A percentile compares a stretch with the other conserved stretches of the same genome.
phyloP scores from a whole-genome alignment of 495 filamentous ascomycete genomes.

The Bathelium albidoporum region DNA sequence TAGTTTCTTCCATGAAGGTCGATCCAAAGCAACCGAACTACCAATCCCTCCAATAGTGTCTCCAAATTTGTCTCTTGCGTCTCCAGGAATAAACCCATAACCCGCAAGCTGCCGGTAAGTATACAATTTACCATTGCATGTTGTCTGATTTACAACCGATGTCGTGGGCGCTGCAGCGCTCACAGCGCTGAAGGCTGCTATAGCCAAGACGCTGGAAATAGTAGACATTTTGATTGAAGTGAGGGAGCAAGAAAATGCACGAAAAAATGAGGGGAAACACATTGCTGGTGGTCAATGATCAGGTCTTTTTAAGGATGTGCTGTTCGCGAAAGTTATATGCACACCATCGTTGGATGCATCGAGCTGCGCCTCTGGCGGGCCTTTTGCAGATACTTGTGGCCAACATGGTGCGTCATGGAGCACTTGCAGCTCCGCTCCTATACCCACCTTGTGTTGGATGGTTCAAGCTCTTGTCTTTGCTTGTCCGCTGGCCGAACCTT shows the following conservation, averaged over 20 bases:
- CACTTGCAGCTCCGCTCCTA: not conserved
- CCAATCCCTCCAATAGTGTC: slow-evolving; percentile 66
- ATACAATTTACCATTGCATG: slow-evolving; percentile 55
- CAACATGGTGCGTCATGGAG: not conserved
- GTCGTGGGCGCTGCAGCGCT: not conserved
- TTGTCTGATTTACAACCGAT: slow-evolving; percentile 39
- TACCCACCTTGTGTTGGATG: not conserved
- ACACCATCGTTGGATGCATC: not conserved
- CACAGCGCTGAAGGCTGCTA: not conserved
- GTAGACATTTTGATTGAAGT: not conserved
- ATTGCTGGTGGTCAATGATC: no score
- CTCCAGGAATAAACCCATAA: slow-evolving; percentile 51
- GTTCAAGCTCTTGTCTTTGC: not conserved
- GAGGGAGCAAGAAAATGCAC: not conserved
- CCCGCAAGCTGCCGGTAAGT: slow-evolving; percentile 61
- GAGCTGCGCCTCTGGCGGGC: not conserved
- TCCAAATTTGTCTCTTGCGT: slow-evolving; percentile 57
- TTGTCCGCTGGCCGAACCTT: not conserved
- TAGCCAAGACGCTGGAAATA: not conserved
- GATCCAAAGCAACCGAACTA: slow-evolving; percentile 55
- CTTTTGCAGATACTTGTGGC: not conserved
- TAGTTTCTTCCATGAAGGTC: slow-evolving; percentile 49
- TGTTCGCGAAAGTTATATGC: not conserved
- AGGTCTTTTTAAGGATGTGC: not conserved
- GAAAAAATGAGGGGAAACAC: not conserved